Evolutionary conservation across 768 basidiomycete genomes (phyloP).

Genomic region (Cyclocybe aegerita): DNA sequence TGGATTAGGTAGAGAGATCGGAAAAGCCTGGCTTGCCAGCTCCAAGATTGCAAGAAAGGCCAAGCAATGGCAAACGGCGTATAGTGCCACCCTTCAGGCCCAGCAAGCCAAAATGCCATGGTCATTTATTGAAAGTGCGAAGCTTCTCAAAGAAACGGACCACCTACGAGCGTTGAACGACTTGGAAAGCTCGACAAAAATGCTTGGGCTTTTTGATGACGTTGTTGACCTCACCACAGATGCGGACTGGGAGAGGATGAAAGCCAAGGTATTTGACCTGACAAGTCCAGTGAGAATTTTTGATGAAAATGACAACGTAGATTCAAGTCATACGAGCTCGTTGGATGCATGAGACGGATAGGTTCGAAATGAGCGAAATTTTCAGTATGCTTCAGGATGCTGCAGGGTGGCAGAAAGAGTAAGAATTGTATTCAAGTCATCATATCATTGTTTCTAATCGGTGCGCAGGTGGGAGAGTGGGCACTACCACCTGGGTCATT

Average conservation of each 20-base stretch:
- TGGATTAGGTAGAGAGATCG: conserved; percentile 59
- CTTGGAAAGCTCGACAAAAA: conserved; percentile 70
- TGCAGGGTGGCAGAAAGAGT: conserved; percentile 51
- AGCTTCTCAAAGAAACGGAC: conserved; percentile 76
- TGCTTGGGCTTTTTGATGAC: conserved; percentile 46
- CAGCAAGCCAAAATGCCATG: conserved; percentile 69
- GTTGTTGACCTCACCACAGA: conserved; percentile 59
- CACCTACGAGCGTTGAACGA: conserved; percentile 85
- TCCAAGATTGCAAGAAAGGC: conserved; percentile 97
- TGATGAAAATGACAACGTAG: conserved; percentile 32
- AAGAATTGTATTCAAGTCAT: conserved; percentile 9
- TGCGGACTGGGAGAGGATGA: conserved; percentile 51
- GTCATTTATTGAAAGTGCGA: conserved; percentile 89
- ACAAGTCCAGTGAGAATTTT: neutral
- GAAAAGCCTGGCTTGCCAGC: conserved; percentile 86
- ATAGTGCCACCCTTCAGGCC: conserved; percentile 92
- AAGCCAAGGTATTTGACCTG: conserved; percentile 60
- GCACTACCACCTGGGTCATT: conserved; percentile 84
- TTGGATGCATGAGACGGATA: conserved; percentile 90
- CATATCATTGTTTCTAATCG: neutral
- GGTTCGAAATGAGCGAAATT: conserved; percentile 69
- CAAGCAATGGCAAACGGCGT: conserved; percentile 94
- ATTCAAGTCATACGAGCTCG: conserved; percentile 80
- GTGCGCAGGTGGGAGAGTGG: conserved; percentile 71
- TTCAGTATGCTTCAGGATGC: conserved; percentile 56